Base-by-base conservation (phyloP, 148 eudicot species). In the Silene conica region DNA sequence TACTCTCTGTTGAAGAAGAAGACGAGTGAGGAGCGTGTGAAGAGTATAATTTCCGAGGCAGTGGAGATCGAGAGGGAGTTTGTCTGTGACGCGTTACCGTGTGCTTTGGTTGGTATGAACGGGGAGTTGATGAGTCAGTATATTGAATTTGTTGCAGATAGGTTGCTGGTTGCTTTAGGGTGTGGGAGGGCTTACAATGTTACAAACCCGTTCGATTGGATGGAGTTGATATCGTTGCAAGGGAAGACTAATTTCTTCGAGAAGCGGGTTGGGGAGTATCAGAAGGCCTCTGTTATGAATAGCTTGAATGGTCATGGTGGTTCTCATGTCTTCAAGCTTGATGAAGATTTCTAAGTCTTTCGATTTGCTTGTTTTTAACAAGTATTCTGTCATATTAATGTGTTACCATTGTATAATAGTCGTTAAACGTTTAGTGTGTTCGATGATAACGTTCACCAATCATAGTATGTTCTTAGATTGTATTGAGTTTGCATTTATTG, bases 241-340 rank as follows among this genome's bases (percentile, higher is more conserved):
- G 96, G 96, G 80, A 90, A 90, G 85, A 86, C 96, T 3, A 90
- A 90, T 58, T 90, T 90, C 6, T 90, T 90, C 60, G 96, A 90
- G 90, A 90, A 90, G 80, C 80, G 96, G 10, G 96, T 90, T 76
- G 96, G 96, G 74, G 96, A 90, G 68, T 90, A 90, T 79, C 96
- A 90, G 83, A 90, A 88, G 67, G 96, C 96, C 34, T 85, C 92
- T 6, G 90, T 90, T 12, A 90, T 90, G 96, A 65, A 74, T 0
- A 86, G 85, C 23, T 73, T 88, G 80, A 85, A 86, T 81, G 92
- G 85, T 0, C 85, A 85, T 82, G 86, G 86, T 18, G 86, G 72
- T 90, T 86, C 66, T 71, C 77, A 26, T 5, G 19, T 90, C 55
- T 20, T 90, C 26, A 84, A 74, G 78, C 57, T 88, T 74, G 96